phyloP scores from a whole-genome alignment of 441 rosid species.

The Erysimum cheiri region DNA sequence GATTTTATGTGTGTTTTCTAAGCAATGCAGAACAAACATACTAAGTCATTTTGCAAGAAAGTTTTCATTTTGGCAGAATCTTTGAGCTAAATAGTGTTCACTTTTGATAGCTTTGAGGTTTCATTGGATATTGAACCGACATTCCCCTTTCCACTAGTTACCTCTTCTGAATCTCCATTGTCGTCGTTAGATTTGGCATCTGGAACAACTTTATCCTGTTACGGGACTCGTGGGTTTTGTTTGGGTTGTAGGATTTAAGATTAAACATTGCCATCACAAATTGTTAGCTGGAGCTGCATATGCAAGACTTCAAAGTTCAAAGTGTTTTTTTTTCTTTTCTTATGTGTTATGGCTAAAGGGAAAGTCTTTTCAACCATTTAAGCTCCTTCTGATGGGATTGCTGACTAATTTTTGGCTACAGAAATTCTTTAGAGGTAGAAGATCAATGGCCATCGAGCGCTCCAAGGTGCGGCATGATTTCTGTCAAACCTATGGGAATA shows the following conservation, averaged over 20 bases:
- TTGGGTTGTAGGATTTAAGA: conserved; percentile 29
- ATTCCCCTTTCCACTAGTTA: background rate
- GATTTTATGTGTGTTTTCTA: conserved; percentile 1
- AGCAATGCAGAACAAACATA: conserved; percentile 31
- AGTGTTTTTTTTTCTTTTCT: background rate
- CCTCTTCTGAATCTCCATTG: conserved; percentile 7
- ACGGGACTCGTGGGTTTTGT: background rate
- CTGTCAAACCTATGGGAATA: conserved; percentile 62
- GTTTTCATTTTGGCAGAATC: background rate
- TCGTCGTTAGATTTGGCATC: conserved; percentile 13
- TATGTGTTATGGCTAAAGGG: conserved; percentile 31
- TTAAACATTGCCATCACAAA: conserved; percentile 22
- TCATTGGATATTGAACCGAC: background rate
- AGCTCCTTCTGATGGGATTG: conserved; percentile 34
- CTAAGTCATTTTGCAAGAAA: conserved; percentile 1
- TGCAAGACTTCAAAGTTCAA: conserved; percentile 7
- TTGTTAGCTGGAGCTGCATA: conserved; percentile 20
- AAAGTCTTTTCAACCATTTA: background rate
- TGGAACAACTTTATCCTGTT: conserved; percentile 14
- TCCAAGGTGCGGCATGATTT: conserved; percentile 70
- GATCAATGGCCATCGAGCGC: conserved; percentile 68
- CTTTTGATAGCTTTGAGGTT: conserved; percentile 24
- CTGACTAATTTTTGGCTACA: conserved; percentile 60
- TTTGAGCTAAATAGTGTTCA: conserved; percentile 2
- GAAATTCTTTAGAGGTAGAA: conserved; percentile 98